Base-by-base conservation (phyloP, 2,329 filamentous ascomycete genomes). In the Calonectria henricotiae region DNA sequence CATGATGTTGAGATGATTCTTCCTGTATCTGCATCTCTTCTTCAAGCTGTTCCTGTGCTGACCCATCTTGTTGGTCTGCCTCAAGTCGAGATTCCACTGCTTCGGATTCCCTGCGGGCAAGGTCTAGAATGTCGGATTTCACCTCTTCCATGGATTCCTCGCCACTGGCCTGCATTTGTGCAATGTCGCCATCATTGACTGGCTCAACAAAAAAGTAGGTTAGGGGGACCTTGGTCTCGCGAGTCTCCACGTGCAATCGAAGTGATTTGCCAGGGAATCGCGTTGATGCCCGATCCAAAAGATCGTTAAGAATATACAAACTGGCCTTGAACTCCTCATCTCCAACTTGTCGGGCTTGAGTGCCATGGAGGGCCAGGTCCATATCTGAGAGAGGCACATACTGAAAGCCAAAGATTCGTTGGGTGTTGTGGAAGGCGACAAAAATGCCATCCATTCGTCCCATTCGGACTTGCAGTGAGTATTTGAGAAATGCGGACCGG, bases 371-470 rank as follows among this genome's bases (percentile, higher is more conserved):
- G 0, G 94, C 89, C n/a, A 87, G 80, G 80, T 99, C 96, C 92
- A 99, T 95, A 79, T 99, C 96, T 4, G 89, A 80, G 15, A 98
- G 83, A 69, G 91, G 91, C 70, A 99, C 89, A 80, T 99, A 99
- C 82, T 99, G 96, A 82, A 99, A 99, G 6, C 96, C 96, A 80
- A 99, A 99, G 61, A 99, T 97, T 66, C 95, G 93, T 82, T 95
- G 89, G 2, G 95, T 94, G 80, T 99, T 99, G 85, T 99, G 96
- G 80, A 91, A 99, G 2, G 96, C 96, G 25, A 98, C 93, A 79
- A 98, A 99, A 61, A 98, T 98, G 65, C 96, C 96, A 79, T 99
- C 96, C 97, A 99, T 99, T 61, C 95, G 91, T 20, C 97, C 96
- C 90, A 99, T 97, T 51, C 96, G 93, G 32, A 96, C 97, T 83